phyloP scores from a whole-genome alignment of 192 early-diverging fungal species.

The Entomortierella chlamydospora region DNA sequence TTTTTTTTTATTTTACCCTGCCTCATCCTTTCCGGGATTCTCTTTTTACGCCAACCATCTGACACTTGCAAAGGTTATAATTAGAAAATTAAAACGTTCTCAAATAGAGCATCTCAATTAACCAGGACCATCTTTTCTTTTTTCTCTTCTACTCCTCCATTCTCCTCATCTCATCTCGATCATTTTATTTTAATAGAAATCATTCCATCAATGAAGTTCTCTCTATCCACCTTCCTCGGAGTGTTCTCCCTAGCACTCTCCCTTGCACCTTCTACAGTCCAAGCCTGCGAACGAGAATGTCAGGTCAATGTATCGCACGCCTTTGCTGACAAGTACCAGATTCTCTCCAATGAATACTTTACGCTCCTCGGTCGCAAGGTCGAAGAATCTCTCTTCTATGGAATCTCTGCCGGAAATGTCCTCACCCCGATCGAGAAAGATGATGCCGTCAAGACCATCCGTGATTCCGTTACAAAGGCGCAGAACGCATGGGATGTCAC shows the following conservation, averaged over 20 bases:
- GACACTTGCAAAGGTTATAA: too few relatives aligned
- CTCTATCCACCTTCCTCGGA: background rate
- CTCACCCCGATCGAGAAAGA: constrained; percentile 21
- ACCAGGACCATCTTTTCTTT: background rate
- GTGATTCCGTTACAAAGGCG: constrained; percentile 27
- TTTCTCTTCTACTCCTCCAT: too few relatives aligned
- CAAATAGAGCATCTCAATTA: too few relatives aligned
- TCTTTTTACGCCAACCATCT: too few relatives aligned
- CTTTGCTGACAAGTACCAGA: constrained; percentile 57
- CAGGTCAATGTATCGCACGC: constrained; percentile 56
- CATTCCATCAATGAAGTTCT: constrained; percentile 10
- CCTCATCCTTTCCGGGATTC: background rate
- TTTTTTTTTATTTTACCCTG: background rate
- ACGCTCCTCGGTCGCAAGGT: constrained; percentile 15
- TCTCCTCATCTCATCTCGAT: background rate
- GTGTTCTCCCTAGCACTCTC: constrained; percentile 8
- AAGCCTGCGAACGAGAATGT: constrained; percentile 61
- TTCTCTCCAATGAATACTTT: constrained; percentile 43
- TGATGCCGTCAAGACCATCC: constrained; percentile 16
- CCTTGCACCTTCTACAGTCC: background rate
- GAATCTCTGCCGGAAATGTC: constrained; percentile 11
- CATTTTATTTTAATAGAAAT: background rate
- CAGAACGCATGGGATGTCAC: constrained; percentile 43
- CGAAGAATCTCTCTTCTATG: constrained; percentile 24
- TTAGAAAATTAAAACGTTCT: too few relatives aligned